Evolutionary conservation across 345 rosid species (phyloP), one percentile per base, ranked within the genome.

Genomic region (Aurinia saxatilis): DNA sequence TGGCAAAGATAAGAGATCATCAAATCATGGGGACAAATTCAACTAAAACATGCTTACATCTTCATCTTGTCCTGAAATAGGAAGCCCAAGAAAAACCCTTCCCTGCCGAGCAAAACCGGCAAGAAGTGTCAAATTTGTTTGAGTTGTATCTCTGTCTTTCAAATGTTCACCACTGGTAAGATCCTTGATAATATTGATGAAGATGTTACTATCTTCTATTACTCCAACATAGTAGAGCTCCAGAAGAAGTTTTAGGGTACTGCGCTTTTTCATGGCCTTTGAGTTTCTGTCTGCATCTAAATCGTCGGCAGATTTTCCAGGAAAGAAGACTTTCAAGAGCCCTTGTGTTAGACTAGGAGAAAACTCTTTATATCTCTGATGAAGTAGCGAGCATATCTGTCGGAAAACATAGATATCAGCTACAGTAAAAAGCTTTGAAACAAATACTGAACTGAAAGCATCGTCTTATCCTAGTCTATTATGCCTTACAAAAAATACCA

Each of bases 101-200:
- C 93, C 99, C 88, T 95, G 99, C 42, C 95, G 81, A 78, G 96
- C 96, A 82, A 95, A 95, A 81, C 95, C 83, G 64, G 89, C 85
- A 61, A 95, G 95, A 66, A 95, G 90, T 41, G 97, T 87, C 73
- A 90, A 72, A 77, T 95, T 95, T 55, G 96, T 81, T 44, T 83
- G 99, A 65, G 99, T 88, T 29, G 86, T 55, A 80, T 90, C 99
- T 46, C 92, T 79, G 71, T 95, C 99, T 77, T 86, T 95, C 71
- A 90, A 70, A 66, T 84, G 83, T 67, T 95, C 99, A 42, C 61
- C 30, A 73, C 86, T 80, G 23, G 91, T 79, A 75, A 88, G 91
- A 75, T 95, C 98, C 81, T 88, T 95, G 9, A 88, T 79, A 57
- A 95, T 81, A 79, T 73, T 90, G 80, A 84, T 73, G 55, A 90